Conservation (phyloP, 371 early-diverging fungal species). For the Smittium culicis region DNA sequence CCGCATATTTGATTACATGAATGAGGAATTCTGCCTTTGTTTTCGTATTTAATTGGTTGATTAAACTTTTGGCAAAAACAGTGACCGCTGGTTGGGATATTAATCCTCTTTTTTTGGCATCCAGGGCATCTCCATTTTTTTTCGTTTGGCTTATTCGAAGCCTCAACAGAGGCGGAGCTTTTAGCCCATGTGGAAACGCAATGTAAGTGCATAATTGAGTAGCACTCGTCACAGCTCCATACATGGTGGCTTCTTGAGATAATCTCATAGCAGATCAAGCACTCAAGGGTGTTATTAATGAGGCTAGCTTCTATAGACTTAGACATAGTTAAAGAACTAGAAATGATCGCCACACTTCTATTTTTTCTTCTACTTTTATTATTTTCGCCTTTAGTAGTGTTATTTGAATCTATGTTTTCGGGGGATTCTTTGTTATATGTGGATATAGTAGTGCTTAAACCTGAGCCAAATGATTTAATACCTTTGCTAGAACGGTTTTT, state of each 20-base stretch:
- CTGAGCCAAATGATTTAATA: background rate
- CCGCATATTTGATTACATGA: conserved; percentile 65
- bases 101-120: conserved; percentile 59
- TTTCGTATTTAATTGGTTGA: conserved; percentile 20
- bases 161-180: conserved; percentile 28
- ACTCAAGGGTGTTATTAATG: conserved; percentile 59
- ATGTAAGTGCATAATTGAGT: conserved; percentile 73
- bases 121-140: conserved; percentile 83
- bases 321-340: conserved; percentile 5
- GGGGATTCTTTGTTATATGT: background rate
- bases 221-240: conserved; percentile 80
- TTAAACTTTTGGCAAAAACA: conserved; percentile 83
- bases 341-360: background rate
- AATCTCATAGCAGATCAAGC: conserved; percentile 87
- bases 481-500: background rate
- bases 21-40: conserved; percentile 57
- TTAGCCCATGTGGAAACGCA: conserved; percentile 65
- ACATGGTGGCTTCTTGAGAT: conserved; percentile 49
- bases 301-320: conserved; percentile 42
- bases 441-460: background rate
- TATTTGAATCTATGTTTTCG: background rate
- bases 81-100: conserved; percentile 49
- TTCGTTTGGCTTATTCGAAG: background rate
- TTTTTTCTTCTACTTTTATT: background rate
- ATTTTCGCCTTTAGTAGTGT: background rate